Evolutionary conservation across 352 stramenopile genomes (phyloP).

Genomic region (Phytophthora pistaciae): DNA sequence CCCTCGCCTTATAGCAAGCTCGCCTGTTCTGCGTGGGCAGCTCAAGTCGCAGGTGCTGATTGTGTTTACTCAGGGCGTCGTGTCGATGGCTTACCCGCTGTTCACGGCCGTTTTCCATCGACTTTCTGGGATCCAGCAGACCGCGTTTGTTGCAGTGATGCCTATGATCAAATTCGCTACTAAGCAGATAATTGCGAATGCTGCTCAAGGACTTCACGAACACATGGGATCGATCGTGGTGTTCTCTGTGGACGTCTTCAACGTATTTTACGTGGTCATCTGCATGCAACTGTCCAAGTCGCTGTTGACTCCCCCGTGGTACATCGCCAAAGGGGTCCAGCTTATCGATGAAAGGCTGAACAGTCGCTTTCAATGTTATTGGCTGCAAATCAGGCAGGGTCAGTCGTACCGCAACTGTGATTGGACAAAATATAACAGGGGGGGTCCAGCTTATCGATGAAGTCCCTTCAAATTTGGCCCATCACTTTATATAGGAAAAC

Average conservation of each 20-base stretch:
- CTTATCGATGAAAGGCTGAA: too few species aligned
- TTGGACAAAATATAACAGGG: too few species aligned
- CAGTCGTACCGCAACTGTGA: too few species aligned
- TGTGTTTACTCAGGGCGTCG: slow-evolving; percentile 19
- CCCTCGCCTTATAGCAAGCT: neutral
- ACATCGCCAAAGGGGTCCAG: too few species aligned
- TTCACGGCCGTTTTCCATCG: slow-evolving; percentile 26
- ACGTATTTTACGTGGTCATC: slow-evolving; percentile 33
- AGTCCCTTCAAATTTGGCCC: too few species aligned
- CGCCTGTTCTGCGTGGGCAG: slow-evolving; percentile 13
- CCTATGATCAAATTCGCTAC: slow-evolving; percentile 28
- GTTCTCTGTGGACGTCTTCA: slow-evolving; percentile 43
- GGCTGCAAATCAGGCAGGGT: too few species aligned
- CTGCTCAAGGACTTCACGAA: slow-evolving; percentile 26
- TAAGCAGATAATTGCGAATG: slow-evolving; percentile 26
- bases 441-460: too few species aligned
- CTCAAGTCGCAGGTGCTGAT: slow-evolving; percentile 14
- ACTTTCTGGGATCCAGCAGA: slow-evolving; percentile 10
- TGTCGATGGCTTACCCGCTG: slow-evolving; percentile 25
- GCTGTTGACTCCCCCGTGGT: too few species aligned
- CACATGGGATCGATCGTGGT: slow-evolving; percentile 29
- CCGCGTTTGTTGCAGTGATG: slow-evolving; percentile 14
- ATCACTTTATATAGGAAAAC: too few species aligned
- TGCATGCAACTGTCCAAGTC: slow-evolving; percentile 36
- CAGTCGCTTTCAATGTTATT: too few species aligned